These are phyloP conservation scores for Auriculariales sp. DNA, from an alignment of 768 basidiomycete genomes.

Conservation along the genomic window DNA sequence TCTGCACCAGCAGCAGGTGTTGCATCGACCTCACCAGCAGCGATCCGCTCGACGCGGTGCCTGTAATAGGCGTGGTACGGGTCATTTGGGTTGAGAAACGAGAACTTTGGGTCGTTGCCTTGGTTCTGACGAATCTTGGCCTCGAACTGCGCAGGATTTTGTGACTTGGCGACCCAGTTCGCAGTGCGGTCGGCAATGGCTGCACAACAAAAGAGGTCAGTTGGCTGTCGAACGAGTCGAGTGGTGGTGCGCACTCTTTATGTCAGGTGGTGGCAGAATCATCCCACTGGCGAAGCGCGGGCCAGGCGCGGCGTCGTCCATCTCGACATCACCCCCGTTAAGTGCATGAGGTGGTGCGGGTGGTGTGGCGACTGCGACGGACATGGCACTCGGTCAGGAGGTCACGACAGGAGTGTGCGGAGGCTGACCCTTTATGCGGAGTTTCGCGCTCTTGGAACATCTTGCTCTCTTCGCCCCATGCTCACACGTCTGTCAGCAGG, in stretches of 20 bases:
- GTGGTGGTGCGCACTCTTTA: slow-evolving; percentile 52
- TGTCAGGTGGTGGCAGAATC: slow-evolving; percentile 92
- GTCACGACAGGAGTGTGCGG: too few relatives aligned
- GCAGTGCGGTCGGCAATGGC: slow-evolving; percentile 96
- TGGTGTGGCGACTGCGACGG: neutral
- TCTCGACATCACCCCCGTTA: slow-evolving; percentile 24
- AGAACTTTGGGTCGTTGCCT: slow-evolving; percentile 94
- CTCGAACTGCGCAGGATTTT: slow-evolving; percentile 85
- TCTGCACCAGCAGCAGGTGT: slow-evolving; percentile 32
- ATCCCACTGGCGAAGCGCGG: slow-evolving; percentile 64
- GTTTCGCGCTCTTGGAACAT: neutral
- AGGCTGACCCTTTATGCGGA: too few relatives aligned
- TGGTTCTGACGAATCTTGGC: slow-evolving; percentile 95
- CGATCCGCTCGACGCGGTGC: slow-evolving; percentile 73
- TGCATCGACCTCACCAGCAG: slow-evolving; percentile 50
- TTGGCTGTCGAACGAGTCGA: slow-evolving; percentile 3
- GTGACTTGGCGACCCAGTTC: slow-evolving; percentile 79
- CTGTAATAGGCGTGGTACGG: slow-evolving; percentile 98
- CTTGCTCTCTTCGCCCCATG: neutral
- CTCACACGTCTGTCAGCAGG: too few relatives aligned
- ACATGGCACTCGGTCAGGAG: neutral
- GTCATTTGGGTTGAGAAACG: slow-evolving; percentile 92
- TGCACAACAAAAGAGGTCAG: slow-evolving; percentile 16
- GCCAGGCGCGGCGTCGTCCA: slow-evolving; percentile 20
- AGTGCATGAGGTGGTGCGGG: slow-evolving; percentile 14